These are phyloP conservation scores for Daldinia loculata DNA, from an alignment of 495 filamentous ascomycete species.

Conservation along the genomic window DNA sequence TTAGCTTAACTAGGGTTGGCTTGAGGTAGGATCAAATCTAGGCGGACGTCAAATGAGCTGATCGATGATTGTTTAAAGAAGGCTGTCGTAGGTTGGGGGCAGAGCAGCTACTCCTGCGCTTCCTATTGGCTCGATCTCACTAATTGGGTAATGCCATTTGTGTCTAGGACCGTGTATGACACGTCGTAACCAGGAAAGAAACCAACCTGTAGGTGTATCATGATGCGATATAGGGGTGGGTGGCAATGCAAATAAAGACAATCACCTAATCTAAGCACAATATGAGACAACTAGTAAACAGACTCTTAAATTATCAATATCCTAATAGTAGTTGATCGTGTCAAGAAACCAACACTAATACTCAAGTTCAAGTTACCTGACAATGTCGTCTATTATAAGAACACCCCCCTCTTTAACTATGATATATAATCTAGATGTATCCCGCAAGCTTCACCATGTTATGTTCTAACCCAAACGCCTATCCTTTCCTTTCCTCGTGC, in stretches of 20 bases:
- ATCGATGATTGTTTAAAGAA: constrained; percentile 22
- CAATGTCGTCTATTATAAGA: constrained; percentile 3
- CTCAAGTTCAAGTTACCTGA: neutral
- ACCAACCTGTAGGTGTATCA: neutral
- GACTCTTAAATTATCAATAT: too few relatives aligned
- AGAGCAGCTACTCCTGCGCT: constrained; percentile 13
- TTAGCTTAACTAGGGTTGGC: constrained; percentile 19
- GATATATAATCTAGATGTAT: constrained; percentile 8
- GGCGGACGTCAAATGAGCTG: constrained; percentile 35
- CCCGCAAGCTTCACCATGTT: neutral
- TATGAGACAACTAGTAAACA: too few relatives aligned
- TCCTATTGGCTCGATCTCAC: constrained; percentile 37
- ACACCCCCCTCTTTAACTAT: neutral
- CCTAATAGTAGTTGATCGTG: too few relatives aligned
- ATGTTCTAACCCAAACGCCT: constrained; percentile 12
- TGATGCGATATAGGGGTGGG: neutral
- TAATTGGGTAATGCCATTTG: constrained; percentile 20
- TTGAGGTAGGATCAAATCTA: constrained; percentile 15
- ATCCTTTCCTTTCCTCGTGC: constrained; percentile 9
- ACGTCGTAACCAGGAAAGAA: constrained; percentile 1
- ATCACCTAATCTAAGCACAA: too few relatives aligned
- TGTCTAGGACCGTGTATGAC: constrained; percentile 3
- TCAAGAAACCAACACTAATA: neutral
- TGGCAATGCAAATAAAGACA: neutral
- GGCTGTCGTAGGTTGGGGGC: constrained; percentile 11